Conservation (phyloP, 2,329 filamentous ascomycete species). For the Talaromyces amestolkiae region DNA sequence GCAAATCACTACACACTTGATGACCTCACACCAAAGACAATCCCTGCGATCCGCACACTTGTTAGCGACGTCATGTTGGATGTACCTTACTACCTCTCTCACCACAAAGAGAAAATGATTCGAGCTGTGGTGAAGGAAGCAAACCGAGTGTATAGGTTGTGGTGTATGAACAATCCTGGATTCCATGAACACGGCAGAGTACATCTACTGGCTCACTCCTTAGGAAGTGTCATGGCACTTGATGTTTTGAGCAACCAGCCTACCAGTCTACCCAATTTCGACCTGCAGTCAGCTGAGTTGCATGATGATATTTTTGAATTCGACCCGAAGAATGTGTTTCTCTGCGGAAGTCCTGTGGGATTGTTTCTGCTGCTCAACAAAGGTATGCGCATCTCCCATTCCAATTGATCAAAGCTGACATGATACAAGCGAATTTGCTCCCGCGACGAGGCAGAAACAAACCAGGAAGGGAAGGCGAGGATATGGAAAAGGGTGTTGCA, state of each 20-base stretch:
- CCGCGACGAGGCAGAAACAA: constrained; percentile 76
- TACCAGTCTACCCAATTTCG: constrained; percentile 59
- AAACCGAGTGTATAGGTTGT: constrained; percentile 91
- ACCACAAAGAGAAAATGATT: constrained; percentile 94
- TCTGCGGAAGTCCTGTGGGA: constrained; percentile 83
- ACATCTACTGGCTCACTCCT: constrained; percentile 87
- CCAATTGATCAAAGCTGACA: constrained; percentile 19
- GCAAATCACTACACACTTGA: constrained; percentile 68
- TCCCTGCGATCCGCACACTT: constrained; percentile 87
- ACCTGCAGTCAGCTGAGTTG: constrained; percentile 37
- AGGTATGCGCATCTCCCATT: constrained; percentile 26
- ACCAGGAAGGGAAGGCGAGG: constrained; percentile 66
- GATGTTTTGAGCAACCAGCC: constrained; percentile 90
- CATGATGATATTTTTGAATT: constrained; percentile 75
- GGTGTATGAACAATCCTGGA: constrained; percentile 89
- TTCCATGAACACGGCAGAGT: constrained; percentile 80
- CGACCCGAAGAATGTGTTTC: constrained; percentile 83
- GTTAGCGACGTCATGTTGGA: constrained; percentile 98
- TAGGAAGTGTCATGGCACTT: constrained; percentile 91
- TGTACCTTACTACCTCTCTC: constrained; percentile 95
- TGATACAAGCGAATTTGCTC: constrained; percentile 57
- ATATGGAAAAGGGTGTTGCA: constrained; percentile 63
- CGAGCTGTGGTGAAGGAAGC: constrained; percentile 83
- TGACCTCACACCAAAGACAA: constrained; percentile 87
- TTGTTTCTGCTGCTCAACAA: constrained; percentile 90